Evolutionary conservation across 2,329 filamentous ascomycete species (phyloP).

Genomic region (Chrysosporium keratinophilum): DNA sequence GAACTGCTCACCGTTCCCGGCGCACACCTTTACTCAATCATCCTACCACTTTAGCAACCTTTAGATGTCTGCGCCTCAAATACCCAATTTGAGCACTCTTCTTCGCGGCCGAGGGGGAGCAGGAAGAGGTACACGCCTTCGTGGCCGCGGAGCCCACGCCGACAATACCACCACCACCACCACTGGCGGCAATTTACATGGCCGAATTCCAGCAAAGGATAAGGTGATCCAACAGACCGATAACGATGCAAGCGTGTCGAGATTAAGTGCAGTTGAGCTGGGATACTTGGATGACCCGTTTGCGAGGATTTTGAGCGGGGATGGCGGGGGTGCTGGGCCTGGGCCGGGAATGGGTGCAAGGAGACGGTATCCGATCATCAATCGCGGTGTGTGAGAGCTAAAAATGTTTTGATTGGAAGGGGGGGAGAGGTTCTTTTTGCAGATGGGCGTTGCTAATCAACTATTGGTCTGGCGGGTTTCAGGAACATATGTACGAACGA

Average conservation of each 20-base stretch:
- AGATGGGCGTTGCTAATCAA: background rate
- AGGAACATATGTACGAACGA: slow-evolving; percentile 90
- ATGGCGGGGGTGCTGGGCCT: slow-evolving; percentile 16
- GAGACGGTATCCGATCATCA: slow-evolving; percentile 79
- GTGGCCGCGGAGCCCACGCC: slow-evolving; percentile 18
- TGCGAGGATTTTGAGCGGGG: slow-evolving; percentile 57
- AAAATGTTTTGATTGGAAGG: too few relatives aligned
- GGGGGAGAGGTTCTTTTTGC: too few relatives aligned
- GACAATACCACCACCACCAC: slow-evolving; percentile 13
- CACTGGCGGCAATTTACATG: slow-evolving; percentile 6
- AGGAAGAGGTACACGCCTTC: slow-evolving; percentile 34
- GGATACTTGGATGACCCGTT: slow-evolving; percentile 79
- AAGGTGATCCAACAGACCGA: slow-evolving; percentile 78
- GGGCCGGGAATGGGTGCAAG: slow-evolving; percentile 26
- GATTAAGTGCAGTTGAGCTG: slow-evolving; percentile 74
- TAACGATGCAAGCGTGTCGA: slow-evolving; percentile 77
- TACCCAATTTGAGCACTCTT: slow-evolving; percentile 65
- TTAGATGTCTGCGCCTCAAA: slow-evolving; percentile 59
- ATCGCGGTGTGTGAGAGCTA: slow-evolving; percentile 54
- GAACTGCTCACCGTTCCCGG: background rate
- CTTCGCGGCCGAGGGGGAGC: slow-evolving; percentile 36
- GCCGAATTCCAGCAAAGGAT: slow-evolving; percentile 45
- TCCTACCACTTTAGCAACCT: background rate
- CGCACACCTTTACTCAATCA: background rate
- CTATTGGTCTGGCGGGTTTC: background rate